Base-by-base conservation (phyloP, 306 rosid species). In the Macrotyloma uniflorum region DNA sequence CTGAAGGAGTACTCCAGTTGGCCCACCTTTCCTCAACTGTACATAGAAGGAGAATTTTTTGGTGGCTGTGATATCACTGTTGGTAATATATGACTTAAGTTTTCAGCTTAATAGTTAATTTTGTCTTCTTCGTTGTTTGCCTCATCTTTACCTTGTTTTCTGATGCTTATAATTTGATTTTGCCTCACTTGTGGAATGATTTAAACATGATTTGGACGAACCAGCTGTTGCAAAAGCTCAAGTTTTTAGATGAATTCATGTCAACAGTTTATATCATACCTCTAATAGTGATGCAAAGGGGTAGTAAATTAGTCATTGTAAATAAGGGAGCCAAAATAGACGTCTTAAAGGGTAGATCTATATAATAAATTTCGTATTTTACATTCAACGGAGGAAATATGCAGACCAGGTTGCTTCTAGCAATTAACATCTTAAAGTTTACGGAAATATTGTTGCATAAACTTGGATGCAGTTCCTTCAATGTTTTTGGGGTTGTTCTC, bases 21-120 rank as follows among this genome's bases (percentile, higher is more conserved):
- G 98, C 99, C 99, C 55, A 95, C 99, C 62, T 95, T 95, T 83
- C 99, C 99, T 80, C 99, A 93, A 70, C 94, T 95, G 49, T 95
- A 93, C 80, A 84, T 95, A 43, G 99, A 93, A 3, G 99, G 99
- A 84, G 98, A 95, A 87, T 95, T 95, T 78, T 91, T 95, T 68
- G 99, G 99, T 75, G 99, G 99, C 58, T 93, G 98, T 81, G 99
- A 95, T 86, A 93, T 95, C 86, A 91, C 99, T 73, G 87, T 95
- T 43, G 99, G 99, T 95, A 4, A 32, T 30, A 54, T 30, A 23
- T 68, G 49, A 23, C 35, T 43, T 15, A 15, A 28, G 3, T n/a
- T 70, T 36, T 24, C 63, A 11, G 45, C 55, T 66, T 67, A 45
- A 28, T 65, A 10, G 4, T 68, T 67, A n/a, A 3, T 68, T 67